phyloP scores from a whole-genome alignment of 108 stramenopile genomes.

The Discostella stelligeroides region DNA sequence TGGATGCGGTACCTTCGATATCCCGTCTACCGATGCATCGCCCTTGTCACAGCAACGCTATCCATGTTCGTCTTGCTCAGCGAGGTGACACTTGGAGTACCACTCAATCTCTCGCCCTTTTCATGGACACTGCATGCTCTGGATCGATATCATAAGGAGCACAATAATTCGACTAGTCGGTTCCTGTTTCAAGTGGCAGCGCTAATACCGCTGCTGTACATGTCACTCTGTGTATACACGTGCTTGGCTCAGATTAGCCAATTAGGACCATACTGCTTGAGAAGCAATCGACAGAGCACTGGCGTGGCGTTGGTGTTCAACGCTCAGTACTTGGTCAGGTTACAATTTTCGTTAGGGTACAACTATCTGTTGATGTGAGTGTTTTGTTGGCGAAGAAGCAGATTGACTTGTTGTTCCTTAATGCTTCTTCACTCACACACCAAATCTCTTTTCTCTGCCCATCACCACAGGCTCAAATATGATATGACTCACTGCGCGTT shows the following conservation, averaged over 20 bases:
- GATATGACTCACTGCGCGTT: conserved; percentile 55
- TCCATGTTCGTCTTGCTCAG: conserved; percentile 62
- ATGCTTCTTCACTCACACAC: background rate
- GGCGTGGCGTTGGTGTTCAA: conserved; percentile 76
- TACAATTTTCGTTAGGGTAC: conserved; percentile 73
- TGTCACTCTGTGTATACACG: conserved; percentile 58
- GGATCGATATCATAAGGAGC: conserved; percentile 18
- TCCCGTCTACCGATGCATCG: conserved; percentile 47
- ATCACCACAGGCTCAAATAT: conserved; percentile 54
- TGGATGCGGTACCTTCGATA: conserved; percentile 52
- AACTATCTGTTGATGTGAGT: conserved; percentile 70
- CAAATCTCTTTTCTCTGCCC: background rate
- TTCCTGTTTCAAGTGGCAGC: conserved; percentile 56
- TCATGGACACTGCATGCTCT: conserved; percentile 42
- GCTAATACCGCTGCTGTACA: conserved; percentile 63
- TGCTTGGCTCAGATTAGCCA: conserved; percentile 57
- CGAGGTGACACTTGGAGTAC: conserved; percentile 60
- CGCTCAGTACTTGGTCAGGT: conserved; percentile 76
- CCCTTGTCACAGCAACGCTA: conserved; percentile 49
- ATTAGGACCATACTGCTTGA: conserved; percentile 57
- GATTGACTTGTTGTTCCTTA: background rate
- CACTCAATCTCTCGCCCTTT: conserved; percentile 60
- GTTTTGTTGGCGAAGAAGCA: too few species aligned
- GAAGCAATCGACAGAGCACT: conserved; percentile 49
- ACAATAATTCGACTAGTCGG: conserved; percentile 11